phyloP scores from a whole-genome alignment of 2,329 filamentous ascomycete species.

The Pyrenochaeta sp. region DNA sequence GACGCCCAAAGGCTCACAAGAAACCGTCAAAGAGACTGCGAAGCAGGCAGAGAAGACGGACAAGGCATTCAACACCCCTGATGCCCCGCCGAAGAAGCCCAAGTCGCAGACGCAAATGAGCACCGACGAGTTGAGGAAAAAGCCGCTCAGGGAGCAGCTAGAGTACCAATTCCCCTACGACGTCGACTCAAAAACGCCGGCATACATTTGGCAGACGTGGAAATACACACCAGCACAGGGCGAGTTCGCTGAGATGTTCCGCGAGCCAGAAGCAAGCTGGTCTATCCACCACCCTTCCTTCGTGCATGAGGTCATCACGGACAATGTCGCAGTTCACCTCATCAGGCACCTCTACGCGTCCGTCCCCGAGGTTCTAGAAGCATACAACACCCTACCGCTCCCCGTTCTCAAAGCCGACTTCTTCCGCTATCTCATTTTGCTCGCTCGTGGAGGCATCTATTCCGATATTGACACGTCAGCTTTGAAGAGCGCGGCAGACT shows the following conservation, averaged over 20 bases:
- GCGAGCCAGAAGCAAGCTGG: conserved; percentile 89
- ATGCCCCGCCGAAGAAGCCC: conserved; percentile 50
- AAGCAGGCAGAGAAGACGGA: conserved; percentile 33
- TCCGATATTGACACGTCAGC: conserved; percentile 84
- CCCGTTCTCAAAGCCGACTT: conserved; percentile 70
- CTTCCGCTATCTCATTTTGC: conserved; percentile 74
- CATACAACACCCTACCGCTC: conserved; percentile 58
- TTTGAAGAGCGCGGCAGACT: conserved; percentile 82
- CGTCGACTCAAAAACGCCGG: conserved; percentile 85
- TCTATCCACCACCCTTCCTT: conserved; percentile 86
- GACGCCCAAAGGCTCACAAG: conserved; percentile 11
- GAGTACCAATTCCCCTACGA: conserved; percentile 96
- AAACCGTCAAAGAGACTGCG: conserved; percentile 18
- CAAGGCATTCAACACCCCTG: conserved; percentile 41
- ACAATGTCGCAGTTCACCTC: conserved; percentile 81
- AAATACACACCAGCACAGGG: conserved; percentile 81
- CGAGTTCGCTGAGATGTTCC: conserved; percentile 77
- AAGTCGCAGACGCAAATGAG: conserved; percentile 67
- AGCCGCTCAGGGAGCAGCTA: conserved; percentile 80
- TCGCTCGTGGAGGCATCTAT: conserved; percentile 83
- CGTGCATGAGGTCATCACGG: conserved; percentile 96
- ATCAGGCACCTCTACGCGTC: conserved; percentile 87
- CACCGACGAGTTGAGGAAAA: conserved; percentile 70
- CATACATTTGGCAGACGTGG: conserved; percentile 99
- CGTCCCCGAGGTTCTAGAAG: conserved; percentile 59